These are phyloP conservation scores for Rhododendron molle DNA, from an alignment of 148 eudicot species.

Conservation along the genomic window DNA sequence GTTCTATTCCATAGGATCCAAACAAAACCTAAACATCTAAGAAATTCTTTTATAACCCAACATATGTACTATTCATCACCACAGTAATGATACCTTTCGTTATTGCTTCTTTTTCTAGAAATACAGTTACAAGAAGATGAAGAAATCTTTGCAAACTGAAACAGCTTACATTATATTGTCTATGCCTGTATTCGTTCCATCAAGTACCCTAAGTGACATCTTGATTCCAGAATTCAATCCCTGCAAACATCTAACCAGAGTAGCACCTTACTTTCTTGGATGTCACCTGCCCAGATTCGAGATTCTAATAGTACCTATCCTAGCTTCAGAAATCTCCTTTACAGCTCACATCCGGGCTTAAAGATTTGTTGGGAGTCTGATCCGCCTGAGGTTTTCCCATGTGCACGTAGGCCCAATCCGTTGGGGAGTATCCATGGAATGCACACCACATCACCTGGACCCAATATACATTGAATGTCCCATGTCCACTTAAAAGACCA, in stretches of 20 bases:
- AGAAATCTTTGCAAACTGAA: background rate
- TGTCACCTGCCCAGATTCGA: background rate
- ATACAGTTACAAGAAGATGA: background rate
- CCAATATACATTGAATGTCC: too few relatives aligned
- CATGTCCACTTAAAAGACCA: too few relatives aligned
- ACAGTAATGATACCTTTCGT: background rate
- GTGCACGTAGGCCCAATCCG: too few relatives aligned
- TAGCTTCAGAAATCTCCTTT: background rate
- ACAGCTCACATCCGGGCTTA: background rate
- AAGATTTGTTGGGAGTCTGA: background rate
- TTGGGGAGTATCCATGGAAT: too few relatives aligned
- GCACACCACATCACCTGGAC: too few relatives aligned
- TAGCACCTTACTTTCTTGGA: background rate
- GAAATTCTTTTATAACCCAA: background rate
- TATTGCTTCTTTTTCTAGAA: background rate
- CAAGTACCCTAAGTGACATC: background rate
- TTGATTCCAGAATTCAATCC: background rate
- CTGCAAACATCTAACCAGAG: background rate
- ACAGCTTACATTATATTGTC: background rate
- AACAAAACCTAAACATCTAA: background rate
- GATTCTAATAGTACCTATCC: background rate
- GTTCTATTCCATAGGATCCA: too few relatives aligned
- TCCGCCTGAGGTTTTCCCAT: too few relatives aligned
- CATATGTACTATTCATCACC: background rate
- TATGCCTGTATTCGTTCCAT: background rate